Evolutionary conservation across 164 flowering plant genomes (phyloP).

Genomic region (Saururus chinensis): DNA sequence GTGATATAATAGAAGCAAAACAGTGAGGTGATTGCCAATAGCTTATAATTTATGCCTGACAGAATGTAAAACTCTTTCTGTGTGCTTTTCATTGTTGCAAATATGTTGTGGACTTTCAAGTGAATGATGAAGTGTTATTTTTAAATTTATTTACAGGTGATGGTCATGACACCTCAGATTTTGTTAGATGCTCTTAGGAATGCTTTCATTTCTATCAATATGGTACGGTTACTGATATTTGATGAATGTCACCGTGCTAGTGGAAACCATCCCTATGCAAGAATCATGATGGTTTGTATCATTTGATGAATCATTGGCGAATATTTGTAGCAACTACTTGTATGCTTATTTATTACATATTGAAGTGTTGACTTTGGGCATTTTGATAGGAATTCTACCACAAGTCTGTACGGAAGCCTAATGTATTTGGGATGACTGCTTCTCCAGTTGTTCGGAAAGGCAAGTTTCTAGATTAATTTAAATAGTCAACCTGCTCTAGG

Average conservation of each 20-base stretch:
- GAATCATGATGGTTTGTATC: conserved; percentile 68
- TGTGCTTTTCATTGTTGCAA: too few species aligned
- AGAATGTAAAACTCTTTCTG: too few species aligned
- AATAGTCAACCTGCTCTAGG: background rate
- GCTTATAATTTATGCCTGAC: too few species aligned
- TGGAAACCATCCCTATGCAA: conserved; percentile 77
- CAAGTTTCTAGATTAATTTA: conserved; percentile 8
- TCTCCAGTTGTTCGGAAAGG: conserved; percentile 75
- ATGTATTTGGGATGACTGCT: conserved; percentile 90
- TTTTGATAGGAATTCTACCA: conserved; percentile 69
- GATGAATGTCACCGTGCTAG: conserved; percentile 83
- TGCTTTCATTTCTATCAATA: conserved; percentile 47
- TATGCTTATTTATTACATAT: too few species aligned
- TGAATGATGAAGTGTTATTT: background rate
- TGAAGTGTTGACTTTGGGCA: background rate
- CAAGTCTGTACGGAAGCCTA: conserved; percentile 44
- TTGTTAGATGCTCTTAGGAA: conserved; percentile 74
- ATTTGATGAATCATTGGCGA: background rate
- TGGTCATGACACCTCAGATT: conserved; percentile 91
- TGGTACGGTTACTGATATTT: conserved; percentile 46
- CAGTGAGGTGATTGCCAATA: too few species aligned
- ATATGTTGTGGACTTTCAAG: background rate
- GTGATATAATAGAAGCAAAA: too few species aligned
- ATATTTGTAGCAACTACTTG: background rate
- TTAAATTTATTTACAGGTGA: conserved; percentile 33